Conservation (phyloP, 345 rosid species). For the Excoecaria cochinchinensis region DNA sequence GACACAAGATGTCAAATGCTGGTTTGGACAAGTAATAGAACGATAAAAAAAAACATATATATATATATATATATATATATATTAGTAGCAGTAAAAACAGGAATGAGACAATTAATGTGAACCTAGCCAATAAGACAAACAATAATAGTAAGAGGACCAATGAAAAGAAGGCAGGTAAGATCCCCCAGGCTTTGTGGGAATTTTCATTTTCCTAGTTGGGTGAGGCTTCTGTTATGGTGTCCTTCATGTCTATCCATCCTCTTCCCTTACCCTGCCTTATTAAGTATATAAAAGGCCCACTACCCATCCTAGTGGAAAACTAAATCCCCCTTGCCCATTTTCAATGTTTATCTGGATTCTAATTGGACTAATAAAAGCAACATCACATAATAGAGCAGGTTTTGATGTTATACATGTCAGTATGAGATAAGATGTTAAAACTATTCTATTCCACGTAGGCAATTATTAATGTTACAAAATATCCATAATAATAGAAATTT, state of each 20-base stretch:
- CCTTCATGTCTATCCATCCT: constrained; percentile 7
- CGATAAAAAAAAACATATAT: not conserved
- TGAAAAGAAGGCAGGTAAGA: constrained; percentile 25
- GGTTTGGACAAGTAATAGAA: constrained; percentile 25
- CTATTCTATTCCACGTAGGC: too few relatives aligned
- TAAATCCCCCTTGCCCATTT: not conserved
- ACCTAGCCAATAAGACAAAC: constrained; percentile 47
- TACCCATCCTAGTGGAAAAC: constrained; percentile 6
- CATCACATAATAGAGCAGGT: constrained; percentile 3
- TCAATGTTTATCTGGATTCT: constrained; percentile 4
- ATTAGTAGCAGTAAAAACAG: not conserved
- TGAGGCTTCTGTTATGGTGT: not conserved
- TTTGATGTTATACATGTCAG: not conserved
- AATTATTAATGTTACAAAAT: too few relatives aligned
- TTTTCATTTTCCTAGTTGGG: constrained; percentile 22
- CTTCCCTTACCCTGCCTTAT: not conserved
- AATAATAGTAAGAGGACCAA: constrained; percentile 18
- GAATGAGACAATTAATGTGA: not conserved
- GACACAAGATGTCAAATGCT: constrained; percentile 29
- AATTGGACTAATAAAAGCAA: constrained; percentile 10
- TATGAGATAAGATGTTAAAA: constrained; percentile 3
- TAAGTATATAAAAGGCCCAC: not conserved
- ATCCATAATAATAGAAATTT: too few relatives aligned
- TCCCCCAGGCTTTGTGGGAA: constrained; percentile 13
- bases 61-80: too few relatives aligned